phyloP scores from a whole-genome alignment of 371 early-diverging fungal species.

The Mucor piriformis region DNA sequence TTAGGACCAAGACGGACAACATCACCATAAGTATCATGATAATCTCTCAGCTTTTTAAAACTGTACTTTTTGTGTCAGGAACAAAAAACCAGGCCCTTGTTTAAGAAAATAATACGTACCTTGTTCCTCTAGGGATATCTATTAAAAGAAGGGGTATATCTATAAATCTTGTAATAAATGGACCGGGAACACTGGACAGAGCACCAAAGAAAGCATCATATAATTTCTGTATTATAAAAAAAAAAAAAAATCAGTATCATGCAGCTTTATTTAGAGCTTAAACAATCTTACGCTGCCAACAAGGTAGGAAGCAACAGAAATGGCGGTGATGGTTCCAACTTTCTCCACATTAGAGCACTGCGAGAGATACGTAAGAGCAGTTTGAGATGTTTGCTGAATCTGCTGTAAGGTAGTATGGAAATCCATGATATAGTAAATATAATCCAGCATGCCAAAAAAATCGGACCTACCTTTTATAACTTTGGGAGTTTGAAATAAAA shows the following conservation, averaged over 20 bases:
- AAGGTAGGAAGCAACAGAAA: conserved; percentile 16
- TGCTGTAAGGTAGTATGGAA: background rate
- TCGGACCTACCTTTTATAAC: no score
- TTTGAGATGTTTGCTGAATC: conserved; percentile 1
- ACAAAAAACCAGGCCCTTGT: background rate
- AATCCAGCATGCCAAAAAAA: no score
- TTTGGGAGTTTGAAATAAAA: no score
- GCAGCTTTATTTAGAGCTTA: background rate
- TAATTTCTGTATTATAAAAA: conserved; percentile 23
- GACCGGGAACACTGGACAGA: conserved; percentile 33
- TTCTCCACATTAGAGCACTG: conserved; percentile 10
- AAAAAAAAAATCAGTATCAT: background rate
- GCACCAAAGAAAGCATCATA: conserved; percentile 40
- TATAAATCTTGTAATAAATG: conserved; percentile 26
- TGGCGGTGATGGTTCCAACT: conserved; percentile 24
- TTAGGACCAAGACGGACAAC: conserved; percentile 25
- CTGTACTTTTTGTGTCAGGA: conserved; percentile 3
- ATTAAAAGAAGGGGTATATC: conserved; percentile 8
- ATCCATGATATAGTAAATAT: no score
- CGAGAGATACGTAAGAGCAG: conserved; percentile 15
- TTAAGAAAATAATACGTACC: conserved; percentile 13
- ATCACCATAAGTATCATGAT: conserved; percentile 25
- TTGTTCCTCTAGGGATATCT: conserved; percentile 30
- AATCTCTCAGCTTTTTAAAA: conserved; percentile 3
- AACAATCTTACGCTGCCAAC: conserved; percentile 14